A percentile compares a stretch with the other conserved stretches of the same genome.
phyloP scores from a whole-genome alignment of 306 rosid genomes.

The Alnus rubra region DNA sequence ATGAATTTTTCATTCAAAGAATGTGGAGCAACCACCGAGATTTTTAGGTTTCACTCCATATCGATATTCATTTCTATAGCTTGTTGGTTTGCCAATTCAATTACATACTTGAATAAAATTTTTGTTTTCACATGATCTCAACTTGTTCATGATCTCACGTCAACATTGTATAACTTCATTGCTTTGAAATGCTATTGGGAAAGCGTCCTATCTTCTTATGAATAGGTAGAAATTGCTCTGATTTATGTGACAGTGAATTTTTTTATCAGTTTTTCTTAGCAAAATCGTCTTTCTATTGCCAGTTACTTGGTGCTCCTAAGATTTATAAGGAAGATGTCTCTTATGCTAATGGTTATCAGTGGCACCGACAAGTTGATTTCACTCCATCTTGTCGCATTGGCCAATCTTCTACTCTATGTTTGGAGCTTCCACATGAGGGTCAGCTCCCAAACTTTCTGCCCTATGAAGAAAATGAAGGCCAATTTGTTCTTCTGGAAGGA shows the following conservation, averaged over 20 bases:
- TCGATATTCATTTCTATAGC: no score
- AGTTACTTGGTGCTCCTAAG: slow-evolving; percentile 76
- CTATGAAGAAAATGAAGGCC: slow-evolving; percentile 29
- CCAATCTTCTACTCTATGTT: slow-evolving; percentile 63
- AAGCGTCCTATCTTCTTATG: slow-evolving; percentile 13
- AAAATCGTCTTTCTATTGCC: slow-evolving; percentile 17
- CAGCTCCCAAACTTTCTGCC: slow-evolving; percentile 35
- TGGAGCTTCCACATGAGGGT: slow-evolving; percentile 52
- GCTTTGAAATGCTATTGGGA: slow-evolving; percentile 12
- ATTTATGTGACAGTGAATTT: slow-evolving; percentile 8
- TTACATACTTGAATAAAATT: background rate
- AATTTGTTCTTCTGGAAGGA: slow-evolving; percentile 6
- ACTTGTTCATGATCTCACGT: background rate
- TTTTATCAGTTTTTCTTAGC: background rate
- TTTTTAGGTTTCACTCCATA: no score
- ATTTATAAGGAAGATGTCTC: slow-evolving; percentile 34
- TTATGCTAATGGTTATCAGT: slow-evolving; percentile 37
- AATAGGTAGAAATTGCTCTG: background rate
- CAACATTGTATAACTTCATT: background rate
- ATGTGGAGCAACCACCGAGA: no score
- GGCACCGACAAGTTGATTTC: slow-evolving; percentile 76
- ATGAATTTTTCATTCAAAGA: no score
- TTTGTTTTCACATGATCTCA: background rate
- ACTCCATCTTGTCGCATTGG: slow-evolving; percentile 53
- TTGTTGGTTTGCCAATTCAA: no score